These are phyloP conservation scores for Plasmodium reichenowi DNA, from an alignment of 169 alveolate genomes.

Conservation along the genomic window DNA sequence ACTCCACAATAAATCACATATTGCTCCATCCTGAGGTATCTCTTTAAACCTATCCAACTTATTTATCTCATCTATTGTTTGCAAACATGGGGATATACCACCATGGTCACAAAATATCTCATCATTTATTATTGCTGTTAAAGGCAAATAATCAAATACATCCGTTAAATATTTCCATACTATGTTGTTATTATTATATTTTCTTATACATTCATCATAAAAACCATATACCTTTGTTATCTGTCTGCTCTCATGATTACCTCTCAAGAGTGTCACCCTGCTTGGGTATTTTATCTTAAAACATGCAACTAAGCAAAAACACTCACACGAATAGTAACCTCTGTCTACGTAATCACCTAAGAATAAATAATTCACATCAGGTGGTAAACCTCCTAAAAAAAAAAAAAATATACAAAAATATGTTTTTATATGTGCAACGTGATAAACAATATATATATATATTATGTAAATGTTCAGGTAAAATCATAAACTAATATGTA, in stretches of 20 bases:
- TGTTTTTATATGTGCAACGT: not conserved
- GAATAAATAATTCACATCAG: constrained; percentile 97
- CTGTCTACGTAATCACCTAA: constrained; percentile 99
- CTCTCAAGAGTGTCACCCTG: constrained; percentile 93
- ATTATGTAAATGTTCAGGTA: too few species aligned
- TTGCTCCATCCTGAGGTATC: constrained; percentile 98
- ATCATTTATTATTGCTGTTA: constrained; percentile 96
- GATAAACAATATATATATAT: not conserved
- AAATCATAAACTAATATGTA: too few species aligned
- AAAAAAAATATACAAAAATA: constrained; percentile 6
- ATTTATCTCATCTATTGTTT: constrained; percentile 94
- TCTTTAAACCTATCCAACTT: constrained; percentile 88
- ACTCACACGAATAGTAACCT: constrained; percentile 96
- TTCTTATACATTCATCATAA: constrained; percentile 97
- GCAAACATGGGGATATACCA: constrained; percentile 96
- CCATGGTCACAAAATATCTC: constrained; percentile 98
- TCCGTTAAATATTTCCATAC: constrained; percentile 98
- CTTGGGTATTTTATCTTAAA: constrained; percentile 94
- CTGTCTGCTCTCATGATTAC: constrained; percentile 97
- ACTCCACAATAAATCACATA: constrained; percentile 99
- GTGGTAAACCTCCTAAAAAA: constrained; percentile 88
- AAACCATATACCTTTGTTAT: constrained; percentile 97
- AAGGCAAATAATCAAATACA: constrained; percentile 95
- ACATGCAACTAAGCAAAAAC: constrained; percentile 93
- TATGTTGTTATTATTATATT: constrained; percentile 94